Evolutionary conservation across 2,329 filamentous ascomycete species (phyloP), one percentile per base, ranked within the genome.

Genomic region (Apiospora kogelbergensis): DNA sequence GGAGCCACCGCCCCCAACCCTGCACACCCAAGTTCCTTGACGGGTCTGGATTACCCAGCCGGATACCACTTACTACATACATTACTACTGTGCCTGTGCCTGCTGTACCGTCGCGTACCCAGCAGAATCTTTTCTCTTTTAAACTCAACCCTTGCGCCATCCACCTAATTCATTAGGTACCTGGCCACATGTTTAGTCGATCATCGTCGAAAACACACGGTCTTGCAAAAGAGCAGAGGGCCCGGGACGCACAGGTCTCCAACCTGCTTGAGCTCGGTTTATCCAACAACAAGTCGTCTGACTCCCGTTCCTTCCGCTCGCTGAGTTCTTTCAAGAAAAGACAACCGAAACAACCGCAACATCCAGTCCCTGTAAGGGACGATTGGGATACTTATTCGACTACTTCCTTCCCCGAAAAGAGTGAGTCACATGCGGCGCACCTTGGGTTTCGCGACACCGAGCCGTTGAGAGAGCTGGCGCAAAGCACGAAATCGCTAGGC

Each of bases 101-200:
- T 60, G 53, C 26, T 22, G 53, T 60, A 60, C 30, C 53, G 30
- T 33, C 24, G 48, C 48, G 48, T 57, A 33, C 48, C 53, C 13
- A 5, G 6, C 6, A 20, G 42, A 37, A n/a, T n/a, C 48, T 37
- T 60, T 60, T 22, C 9, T 37, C 53, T 37, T 57, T 60, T 60
- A 60, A 60, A 60, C 53, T 60, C 53, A 60, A 60, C 30, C 53
- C 53, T 60, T 60, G 53, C 53, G 53, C 53, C 53, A 37, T 37
- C 53, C 26, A 60, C 53, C 53, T 60, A 60, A 60, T 37, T 60
- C 7, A 11, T 60, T 60, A 60, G 53, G 53, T 60, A 60, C 53
- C 53, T 71, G 69, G 70, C 75, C 81, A 81, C 78, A 84, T 84
- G 82, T 84, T 84, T 75, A 79, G 79, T 80, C 80, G 81, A 80